These are phyloP conservation scores for Chytridium lagenaria DNA, from an alignment of 371 early-diverging fungal species.

Conservation along the genomic window DNA sequence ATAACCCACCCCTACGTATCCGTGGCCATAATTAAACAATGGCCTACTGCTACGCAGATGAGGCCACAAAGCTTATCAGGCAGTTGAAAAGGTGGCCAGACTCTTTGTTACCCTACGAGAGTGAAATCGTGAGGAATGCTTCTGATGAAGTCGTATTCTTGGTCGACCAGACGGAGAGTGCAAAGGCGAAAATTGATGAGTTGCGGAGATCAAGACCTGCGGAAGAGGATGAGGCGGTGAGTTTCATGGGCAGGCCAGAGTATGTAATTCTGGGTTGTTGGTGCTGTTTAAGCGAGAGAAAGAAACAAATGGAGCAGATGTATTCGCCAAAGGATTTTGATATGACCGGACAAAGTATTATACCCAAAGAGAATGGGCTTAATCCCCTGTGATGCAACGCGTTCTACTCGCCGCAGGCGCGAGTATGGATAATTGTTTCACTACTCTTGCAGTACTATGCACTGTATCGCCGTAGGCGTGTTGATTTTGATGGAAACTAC, in stretches of 20 bases:
- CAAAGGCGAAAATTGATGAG: slow-evolving; percentile 48
- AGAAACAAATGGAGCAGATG: too few species aligned
- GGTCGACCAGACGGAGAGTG: slow-evolving; percentile 31
- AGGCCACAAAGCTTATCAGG: slow-evolving; percentile 77
- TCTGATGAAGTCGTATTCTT: slow-evolving; percentile 77
- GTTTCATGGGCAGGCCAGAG: too few species aligned
- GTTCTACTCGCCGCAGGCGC: neutral
- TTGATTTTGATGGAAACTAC: too few species aligned
- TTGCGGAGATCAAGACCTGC: slow-evolving; percentile 36
- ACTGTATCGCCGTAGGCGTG: too few species aligned
- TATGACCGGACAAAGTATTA: too few species aligned
- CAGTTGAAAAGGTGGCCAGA: slow-evolving; percentile 83
- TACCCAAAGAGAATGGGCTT: neutral
- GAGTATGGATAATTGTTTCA: too few species aligned
- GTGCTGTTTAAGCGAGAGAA: too few species aligned
- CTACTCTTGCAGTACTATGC: too few species aligned
- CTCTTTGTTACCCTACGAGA: slow-evolving; percentile 74
- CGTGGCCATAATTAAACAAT: neutral
- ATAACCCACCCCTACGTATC: too few species aligned
- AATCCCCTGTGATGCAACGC: slow-evolving; percentile 18
- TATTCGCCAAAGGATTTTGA: too few species aligned
- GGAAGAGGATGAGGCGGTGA: slow-evolving; percentile 17
- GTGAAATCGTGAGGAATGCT: slow-evolving; percentile 80
- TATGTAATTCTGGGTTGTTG: too few species aligned
- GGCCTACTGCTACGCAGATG: slow-evolving; percentile 65